Percentiles rank a stretch among this genome's conserved stretches.
phyloP scores from a whole-genome alignment of 108 stramenopile species.

The Conticribra guillardii region DNA sequence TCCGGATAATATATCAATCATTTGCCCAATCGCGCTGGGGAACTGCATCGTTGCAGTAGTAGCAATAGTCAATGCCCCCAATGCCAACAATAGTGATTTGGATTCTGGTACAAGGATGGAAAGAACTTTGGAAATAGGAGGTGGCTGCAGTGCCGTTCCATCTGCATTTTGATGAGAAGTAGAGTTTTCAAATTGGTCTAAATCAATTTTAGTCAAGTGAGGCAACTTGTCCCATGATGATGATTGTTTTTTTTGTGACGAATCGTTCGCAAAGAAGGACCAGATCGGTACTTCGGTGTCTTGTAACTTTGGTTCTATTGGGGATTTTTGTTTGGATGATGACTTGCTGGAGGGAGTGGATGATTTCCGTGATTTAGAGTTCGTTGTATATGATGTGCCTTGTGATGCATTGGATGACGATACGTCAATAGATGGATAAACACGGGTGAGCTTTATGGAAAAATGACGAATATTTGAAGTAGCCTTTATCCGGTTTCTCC shows the following conservation, averaged over 20 bases:
- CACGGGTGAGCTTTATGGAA: no score
- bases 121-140: constrained; percentile 35
- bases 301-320: constrained; percentile 18
- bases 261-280: constrained; percentile 8
- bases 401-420: no score
- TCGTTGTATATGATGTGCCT: no score
- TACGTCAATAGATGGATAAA: no score
- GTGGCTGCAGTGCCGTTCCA: constrained; percentile 12
- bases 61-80: constrained; percentile 37
- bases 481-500: no score
- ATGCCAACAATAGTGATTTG: constrained; percentile 22
- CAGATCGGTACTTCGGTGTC: constrained; percentile 10
- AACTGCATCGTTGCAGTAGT: constrained; percentile 53
- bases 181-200: not conserved
- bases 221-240: not conserved
- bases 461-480: no score
- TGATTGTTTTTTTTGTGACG: not conserved
- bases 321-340: not conserved
- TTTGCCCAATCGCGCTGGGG: constrained; percentile 40
- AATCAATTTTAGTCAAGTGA: not conserved
- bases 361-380: no score
- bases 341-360: not conserved
- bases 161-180: not conserved
- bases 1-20: constrained; percentile 44
- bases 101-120: constrained; percentile 38